These are phyloP conservation scores for Globisporangium carolinianum DNA, from an alignment of 352 stramenopile species.

Conservation along the genomic window DNA sequence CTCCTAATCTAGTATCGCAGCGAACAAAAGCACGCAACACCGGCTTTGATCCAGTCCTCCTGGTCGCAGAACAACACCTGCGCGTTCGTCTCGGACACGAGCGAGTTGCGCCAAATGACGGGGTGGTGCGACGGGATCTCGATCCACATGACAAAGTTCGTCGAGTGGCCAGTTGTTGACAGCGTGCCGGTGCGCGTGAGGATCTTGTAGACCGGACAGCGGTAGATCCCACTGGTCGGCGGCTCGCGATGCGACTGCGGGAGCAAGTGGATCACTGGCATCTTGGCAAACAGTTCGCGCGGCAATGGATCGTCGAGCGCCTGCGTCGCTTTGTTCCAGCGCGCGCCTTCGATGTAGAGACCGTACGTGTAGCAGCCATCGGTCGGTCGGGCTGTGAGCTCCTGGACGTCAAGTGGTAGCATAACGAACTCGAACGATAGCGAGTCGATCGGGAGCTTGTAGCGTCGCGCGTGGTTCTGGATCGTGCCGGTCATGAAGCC, in stretches of 20 bases:
- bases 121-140: slow-evolving; percentile 81
- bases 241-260: slow-evolving; percentile 62
- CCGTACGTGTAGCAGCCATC: slow-evolving; percentile 87
- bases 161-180: slow-evolving; percentile 88
- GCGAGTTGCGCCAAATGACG: slow-evolving; percentile 65
- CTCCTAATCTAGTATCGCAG: slow-evolving; percentile 73
- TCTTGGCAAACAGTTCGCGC: slow-evolving; percentile 86
- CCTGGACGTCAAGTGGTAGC: slow-evolving; percentile 40
- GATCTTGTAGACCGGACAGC: slow-evolving; percentile 91
- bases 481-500: slow-evolving; percentile 89
- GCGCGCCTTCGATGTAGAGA: slow-evolving; percentile 85
- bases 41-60: slow-evolving; percentile 91
- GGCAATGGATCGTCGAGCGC: slow-evolving; percentile 75
- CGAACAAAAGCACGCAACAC: slow-evolving; percentile 89
- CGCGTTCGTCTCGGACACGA: slow-evolving; percentile 88
- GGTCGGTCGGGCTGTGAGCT: slow-evolving; percentile 46
- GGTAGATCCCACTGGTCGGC: slow-evolving; percentile 69
- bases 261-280: slow-evolving; percentile 75
- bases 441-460: slow-evolving; percentile 89
- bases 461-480: slow-evolving; percentile 89
- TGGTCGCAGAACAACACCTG: slow-evolving; percentile 81
- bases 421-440: slow-evolving; percentile 89
- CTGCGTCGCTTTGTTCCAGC: slow-evolving; percentile 60
- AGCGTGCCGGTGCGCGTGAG: slow-evolving; percentile 83
- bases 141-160: slow-evolving; percentile 95